Evolutionary conservation across 345 rosid genomes (phyloP), one percentile per base, ranked within the genome.

Genomic region (Cardamine resedifolia): DNA sequence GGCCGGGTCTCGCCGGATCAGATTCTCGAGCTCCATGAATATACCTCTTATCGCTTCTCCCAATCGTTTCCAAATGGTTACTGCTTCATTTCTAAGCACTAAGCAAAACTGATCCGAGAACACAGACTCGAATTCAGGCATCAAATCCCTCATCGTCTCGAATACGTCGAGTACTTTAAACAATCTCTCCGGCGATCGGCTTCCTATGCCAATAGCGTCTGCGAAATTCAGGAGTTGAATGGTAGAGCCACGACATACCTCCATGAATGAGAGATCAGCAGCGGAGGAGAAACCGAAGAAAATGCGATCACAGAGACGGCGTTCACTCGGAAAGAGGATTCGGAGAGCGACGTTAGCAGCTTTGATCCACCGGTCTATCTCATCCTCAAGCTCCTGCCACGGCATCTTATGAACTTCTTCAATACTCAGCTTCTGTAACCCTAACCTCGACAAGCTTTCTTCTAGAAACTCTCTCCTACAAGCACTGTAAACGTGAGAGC

Each of bases 11-110:
- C 97, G 84, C 21, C 91, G 77, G 55, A 94, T 91, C 68, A 89
- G 49, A 83, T 94, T 89, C 84, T 94, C 97, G 58, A 94, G 85
- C 63, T 94, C 97, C 98, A 91, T 91, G 47, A 94, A 91, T 28
- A 86, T 89, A 49, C 95, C 97, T 73, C 90, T 81, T 3, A 91
- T 81, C 0, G 94, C 88, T 55, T 87, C 97, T 36, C 96, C 88
- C 50, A 91, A 62, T 56, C 91, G 80, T 75, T 86, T 94, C 96
- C 96, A 89, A 52, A 91, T 84, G 0, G 87, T 82, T 1, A 81
- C 49, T 0, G 96, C 98, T 57, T 91, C 96, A 38, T 89, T 88
- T 51, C 90, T 83, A 57, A 90, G 86, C 57, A 83, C 75, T 81
- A 80, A 64, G 57, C 97, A 90, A 76, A 85, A 90, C 77, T 83